phyloP scores from a whole-genome alignment of 805 yeast species.

The Monosporozyma aerobia region DNA sequence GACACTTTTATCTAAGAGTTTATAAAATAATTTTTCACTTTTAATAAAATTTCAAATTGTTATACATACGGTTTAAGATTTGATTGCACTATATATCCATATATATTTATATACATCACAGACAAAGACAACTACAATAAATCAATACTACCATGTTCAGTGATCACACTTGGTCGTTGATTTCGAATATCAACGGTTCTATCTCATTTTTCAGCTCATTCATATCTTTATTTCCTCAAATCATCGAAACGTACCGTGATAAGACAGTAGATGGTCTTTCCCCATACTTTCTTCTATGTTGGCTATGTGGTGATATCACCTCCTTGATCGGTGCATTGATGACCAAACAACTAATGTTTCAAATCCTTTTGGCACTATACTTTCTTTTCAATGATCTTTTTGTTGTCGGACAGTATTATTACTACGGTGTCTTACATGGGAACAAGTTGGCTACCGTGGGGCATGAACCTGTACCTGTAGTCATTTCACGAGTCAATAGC shows the following conservation, averaged over 20 bases:
- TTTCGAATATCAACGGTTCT: slow-evolving; percentile 35
- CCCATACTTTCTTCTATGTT: slow-evolving; percentile 41
- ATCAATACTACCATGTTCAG: background rate
- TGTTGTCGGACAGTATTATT: slow-evolving; percentile 60
- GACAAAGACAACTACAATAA: too few species aligned
- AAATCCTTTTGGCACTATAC: slow-evolving; percentile 60
- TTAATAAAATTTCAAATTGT: background rate
- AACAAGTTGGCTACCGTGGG: slow-evolving; percentile 27
- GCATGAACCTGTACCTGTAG: slow-evolving; percentile 26
- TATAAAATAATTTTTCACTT: background rate
- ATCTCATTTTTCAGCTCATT: slow-evolving; percentile 37
- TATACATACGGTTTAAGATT: too few species aligned
- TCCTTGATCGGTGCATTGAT: slow-evolving; percentile 61
- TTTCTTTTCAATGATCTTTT: slow-evolving; percentile 64
- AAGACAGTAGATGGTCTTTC: slow-evolving; percentile 56
- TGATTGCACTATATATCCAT: too few species aligned
- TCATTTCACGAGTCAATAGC: background rate
- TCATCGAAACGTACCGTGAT: slow-evolving; percentile 44
- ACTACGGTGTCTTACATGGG: slow-evolving; percentile 40
- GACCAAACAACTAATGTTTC: slow-evolving; percentile 76
- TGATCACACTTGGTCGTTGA: slow-evolving; percentile 15
- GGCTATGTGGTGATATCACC: slow-evolving; percentile 39
- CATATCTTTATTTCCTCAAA: slow-evolving; percentile 48
- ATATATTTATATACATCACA: too few species aligned
- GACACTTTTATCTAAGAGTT: background rate